Percentiles rank a stretch among this genome's conserved stretches.
Evolutionary conservation across 495 filamentous ascomycete genomes (phyloP).

Genomic region (Hyaloscypha hepaticicola): DNA sequence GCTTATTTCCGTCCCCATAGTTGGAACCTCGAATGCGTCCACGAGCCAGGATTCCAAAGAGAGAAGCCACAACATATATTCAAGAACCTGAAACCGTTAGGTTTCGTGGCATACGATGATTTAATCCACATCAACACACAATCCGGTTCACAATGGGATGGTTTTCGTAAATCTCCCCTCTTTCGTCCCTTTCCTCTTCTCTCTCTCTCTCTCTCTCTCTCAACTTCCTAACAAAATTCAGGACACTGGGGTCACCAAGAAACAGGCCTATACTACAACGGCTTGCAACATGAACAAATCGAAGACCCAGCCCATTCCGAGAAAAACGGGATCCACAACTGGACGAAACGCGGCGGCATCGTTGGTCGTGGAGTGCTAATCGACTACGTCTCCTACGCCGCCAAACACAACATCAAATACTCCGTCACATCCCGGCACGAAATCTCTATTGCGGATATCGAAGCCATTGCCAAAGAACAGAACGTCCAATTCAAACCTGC

Average conservation of each 20-base stretch:
- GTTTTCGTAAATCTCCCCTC: constrained; percentile 44
- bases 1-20: constrained; percentile 30
- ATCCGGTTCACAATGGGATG: constrained; percentile 71
- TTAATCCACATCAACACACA: constrained; percentile 68
- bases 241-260: constrained; percentile 41
- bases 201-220: not conserved
- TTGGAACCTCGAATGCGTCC: constrained; percentile 54
- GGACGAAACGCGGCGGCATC: constrained; percentile 45
- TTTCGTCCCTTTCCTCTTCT: constrained; percentile 36
- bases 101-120: constrained; percentile 55
- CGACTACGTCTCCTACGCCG: constrained; percentile 47
- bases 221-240: not conserved
- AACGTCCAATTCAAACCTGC: constrained; percentile 46
- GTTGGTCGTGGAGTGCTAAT: constrained; percentile 50
- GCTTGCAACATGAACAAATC: constrained; percentile 47
- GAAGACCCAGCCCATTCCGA: constrained; percentile 42
- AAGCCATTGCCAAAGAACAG: constrained; percentile 50
- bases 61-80: constrained; percentile 43
- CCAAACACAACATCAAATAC: constrained; percentile 49
- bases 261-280: constrained; percentile 51
- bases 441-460: constrained; percentile 54
- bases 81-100: constrained; percentile 42
- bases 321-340: constrained; percentile 54
- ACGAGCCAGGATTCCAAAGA: constrained; percentile 42
- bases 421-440: constrained; percentile 50